phyloP scores from a whole-genome alignment of 345 rosid genomes.

The Gossypium herbaceum region DNA sequence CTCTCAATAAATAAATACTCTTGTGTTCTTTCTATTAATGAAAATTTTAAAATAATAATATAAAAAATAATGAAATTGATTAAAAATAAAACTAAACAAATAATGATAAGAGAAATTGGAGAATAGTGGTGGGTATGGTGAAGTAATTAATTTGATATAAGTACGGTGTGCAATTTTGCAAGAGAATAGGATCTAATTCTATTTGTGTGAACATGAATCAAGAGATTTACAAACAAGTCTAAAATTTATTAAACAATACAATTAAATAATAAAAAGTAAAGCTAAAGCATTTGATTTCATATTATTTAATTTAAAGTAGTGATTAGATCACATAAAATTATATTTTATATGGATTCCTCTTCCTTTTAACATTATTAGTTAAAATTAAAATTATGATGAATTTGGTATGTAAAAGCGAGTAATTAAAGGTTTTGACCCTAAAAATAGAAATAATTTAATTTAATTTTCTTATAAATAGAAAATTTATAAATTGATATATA shows the following conservation, averaged over 20 bases:
- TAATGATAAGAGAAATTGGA: neutral
- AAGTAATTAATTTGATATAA: neutral
- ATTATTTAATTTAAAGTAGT: neutral
- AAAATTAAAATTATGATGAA: neutral
- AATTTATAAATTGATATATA: no score
- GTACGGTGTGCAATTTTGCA: neutral
- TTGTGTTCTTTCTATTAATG: no score
- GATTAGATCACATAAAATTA: neutral
- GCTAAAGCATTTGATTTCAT: neutral
- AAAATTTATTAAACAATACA: neutral
- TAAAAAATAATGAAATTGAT: neutral
- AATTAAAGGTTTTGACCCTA: no score
- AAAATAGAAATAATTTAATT: no score
- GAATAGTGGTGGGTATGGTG: neutral
- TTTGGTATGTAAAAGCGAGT: no score
- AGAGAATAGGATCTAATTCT: conserved; percentile 9
- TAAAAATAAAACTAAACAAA: neutral
- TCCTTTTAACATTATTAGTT: neutral
- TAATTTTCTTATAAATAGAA: no score
- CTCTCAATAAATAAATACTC: no score
- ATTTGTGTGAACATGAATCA: conserved; percentile 1
- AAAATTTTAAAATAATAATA: neutral
- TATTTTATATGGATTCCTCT: neutral
- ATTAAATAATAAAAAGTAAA: neutral
- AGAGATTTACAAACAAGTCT: neutral